Conservation (phyloP, 2,329 filamentous ascomycete species). For the Daldinia sp. region DNA sequence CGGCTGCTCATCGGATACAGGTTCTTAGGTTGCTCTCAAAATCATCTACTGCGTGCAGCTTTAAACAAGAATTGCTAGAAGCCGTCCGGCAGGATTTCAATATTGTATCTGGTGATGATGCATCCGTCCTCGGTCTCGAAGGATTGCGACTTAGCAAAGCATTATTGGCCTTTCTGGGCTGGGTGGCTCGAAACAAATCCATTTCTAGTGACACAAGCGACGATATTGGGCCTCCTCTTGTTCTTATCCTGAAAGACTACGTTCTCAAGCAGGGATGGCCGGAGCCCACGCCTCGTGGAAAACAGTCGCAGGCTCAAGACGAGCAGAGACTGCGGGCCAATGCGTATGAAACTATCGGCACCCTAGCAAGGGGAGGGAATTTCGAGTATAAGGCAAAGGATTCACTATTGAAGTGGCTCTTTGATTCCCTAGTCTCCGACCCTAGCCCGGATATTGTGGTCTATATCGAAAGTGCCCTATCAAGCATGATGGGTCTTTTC, state of each 20-base stretch:
- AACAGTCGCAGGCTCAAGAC: slow-evolving; percentile 62
- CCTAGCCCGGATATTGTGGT: slow-evolving; percentile 80
- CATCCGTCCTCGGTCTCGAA: slow-evolving; percentile 72
- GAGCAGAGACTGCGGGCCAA: slow-evolving; percentile 78
- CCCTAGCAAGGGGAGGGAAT: slow-evolving; percentile 75
- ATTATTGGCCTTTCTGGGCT: slow-evolving; percentile 87
- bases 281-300: slow-evolving; percentile 61
- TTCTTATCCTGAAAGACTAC: slow-evolving; percentile 77
- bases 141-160: slow-evolving; percentile 83
- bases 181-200: slow-evolving; percentile 81
- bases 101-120: slow-evolving; percentile 52
- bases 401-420: slow-evolving; percentile 78
- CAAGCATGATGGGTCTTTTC: slow-evolving; percentile 72
- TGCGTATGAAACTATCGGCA: slow-evolving; percentile 91
- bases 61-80: slow-evolving; percentile 74
- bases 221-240: slow-evolving; percentile 74
- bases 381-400: slow-evolving; percentile 66
- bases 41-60: slow-evolving; percentile 78
- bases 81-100: slow-evolving; percentile 76
- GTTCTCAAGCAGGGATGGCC: slow-evolving; percentile 89
- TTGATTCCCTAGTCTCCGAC: slow-evolving; percentile 85
- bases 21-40: slow-evolving; percentile 82
- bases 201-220: slow-evolving; percentile 66
- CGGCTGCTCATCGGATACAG: slow-evolving; percentile 79
- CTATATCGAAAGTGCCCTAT: slow-evolving; percentile 89